phyloP scores from a whole-genome alignment of 768 basidiomycete species.

The Collybia nuda region DNA sequence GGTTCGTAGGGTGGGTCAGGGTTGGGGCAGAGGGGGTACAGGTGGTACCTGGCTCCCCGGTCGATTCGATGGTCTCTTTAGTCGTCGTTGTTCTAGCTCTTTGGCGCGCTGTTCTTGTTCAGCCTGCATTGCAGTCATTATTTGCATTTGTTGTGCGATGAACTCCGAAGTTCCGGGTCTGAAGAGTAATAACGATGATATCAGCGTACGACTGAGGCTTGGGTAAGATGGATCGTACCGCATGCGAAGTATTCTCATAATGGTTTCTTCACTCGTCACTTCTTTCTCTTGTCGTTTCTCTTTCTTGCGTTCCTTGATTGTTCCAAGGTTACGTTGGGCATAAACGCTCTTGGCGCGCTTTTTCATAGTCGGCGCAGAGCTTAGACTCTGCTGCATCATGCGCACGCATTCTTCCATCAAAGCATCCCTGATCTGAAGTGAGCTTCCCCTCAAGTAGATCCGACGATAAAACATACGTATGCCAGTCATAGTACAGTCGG shows the following conservation, averaged over 20 bases:
- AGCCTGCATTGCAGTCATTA: slow-evolving; percentile 77
- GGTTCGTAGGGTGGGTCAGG: slow-evolving; percentile 2
- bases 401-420: slow-evolving; percentile 95
- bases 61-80: slow-evolving; percentile 46
- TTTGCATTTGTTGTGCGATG: slow-evolving; percentile 83
- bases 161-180: slow-evolving; percentile 85
- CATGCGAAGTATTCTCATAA: slow-evolving; percentile 95
- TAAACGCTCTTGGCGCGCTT: slow-evolving; percentile 93
- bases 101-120: slow-evolving; percentile 77
- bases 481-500: slow-evolving; percentile 95
- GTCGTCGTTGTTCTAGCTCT: slow-evolving; percentile 56
- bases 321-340: slow-evolving; percentile 90
- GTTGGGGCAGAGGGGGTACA: slow-evolving; percentile 35
- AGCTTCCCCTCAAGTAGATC: slow-evolving; percentile 8
- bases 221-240: slow-evolving; percentile 47
- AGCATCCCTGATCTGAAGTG: slow-evolving; percentile 52
- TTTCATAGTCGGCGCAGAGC: slow-evolving; percentile 72
- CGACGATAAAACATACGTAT: slow-evolving; percentile 55
- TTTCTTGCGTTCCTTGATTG: slow-evolving; percentile 91
- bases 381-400: slow-evolving; percentile 88
- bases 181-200: slow-evolving; percentile 6
- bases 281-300: slow-evolving; percentile 87
- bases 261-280: slow-evolving; percentile 81
- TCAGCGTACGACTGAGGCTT: background rate
- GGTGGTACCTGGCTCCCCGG: slow-evolving; percentile 31